Evolutionary conservation across 2,329 filamentous ascomycete genomes (phyloP).

Genomic region (Botrytis paeoniae): DNA sequence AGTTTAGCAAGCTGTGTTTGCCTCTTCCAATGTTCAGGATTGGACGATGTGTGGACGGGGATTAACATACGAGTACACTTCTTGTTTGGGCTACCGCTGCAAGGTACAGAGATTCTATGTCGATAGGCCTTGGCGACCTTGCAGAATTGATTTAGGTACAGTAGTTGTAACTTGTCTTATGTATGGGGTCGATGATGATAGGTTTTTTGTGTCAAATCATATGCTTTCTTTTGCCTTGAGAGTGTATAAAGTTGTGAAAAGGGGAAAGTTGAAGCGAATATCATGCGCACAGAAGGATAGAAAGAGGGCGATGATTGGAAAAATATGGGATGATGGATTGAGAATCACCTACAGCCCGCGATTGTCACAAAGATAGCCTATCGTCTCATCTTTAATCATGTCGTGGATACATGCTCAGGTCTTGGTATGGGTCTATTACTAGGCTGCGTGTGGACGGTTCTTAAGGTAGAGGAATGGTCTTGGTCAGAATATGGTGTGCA

Average conservation of each 20-base stretch:
- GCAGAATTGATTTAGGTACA: neutral
- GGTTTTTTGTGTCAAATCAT: neutral
- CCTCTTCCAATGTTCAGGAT: neutral
- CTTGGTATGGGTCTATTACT: neutral
- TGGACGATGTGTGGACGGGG: neutral
- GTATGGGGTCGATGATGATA: neutral
- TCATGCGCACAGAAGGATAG: neutral
- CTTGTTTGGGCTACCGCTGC: slow-evolving; percentile 4
- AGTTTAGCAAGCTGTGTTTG: neutral
- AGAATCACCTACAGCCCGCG: neutral
- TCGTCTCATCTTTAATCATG: neutral
- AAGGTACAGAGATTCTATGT: neutral
- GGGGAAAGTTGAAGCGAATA: neutral
- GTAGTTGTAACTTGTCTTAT: neutral
- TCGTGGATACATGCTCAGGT: neutral
- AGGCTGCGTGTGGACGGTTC: neutral
- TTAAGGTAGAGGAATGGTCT: neutral
- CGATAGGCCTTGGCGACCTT: slow-evolving; percentile 1
- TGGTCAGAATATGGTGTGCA: neutral
- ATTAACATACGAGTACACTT: neutral
- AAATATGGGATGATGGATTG: neutral
- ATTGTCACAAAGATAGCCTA: neutral
- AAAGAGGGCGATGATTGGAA: neutral
- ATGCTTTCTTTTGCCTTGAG: neutral
- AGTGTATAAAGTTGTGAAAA: neutral